phyloP scores from a whole-genome alignment of 441 rosid species.

The Corymbia calophylla region DNA sequence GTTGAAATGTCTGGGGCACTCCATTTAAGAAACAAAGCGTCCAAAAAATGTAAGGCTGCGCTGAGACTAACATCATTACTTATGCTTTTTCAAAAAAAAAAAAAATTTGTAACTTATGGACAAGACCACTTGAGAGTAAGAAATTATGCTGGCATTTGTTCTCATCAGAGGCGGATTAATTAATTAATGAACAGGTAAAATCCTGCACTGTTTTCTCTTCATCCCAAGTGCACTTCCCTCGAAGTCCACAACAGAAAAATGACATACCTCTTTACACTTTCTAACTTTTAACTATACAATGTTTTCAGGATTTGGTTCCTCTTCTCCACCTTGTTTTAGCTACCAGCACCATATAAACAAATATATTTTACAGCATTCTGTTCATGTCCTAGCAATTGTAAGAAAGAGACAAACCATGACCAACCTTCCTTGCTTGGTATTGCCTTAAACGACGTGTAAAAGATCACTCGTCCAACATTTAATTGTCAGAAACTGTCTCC shows the following conservation, averaged over 20 bases:
- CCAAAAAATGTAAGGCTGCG: too few species aligned
- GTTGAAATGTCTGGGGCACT: too few species aligned
- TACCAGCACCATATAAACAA: background rate
- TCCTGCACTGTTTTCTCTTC: too few species aligned
- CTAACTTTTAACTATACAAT: background rate
- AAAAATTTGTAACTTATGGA: too few species aligned
- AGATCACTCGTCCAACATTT: too few species aligned
- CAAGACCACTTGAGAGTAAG: too few species aligned
- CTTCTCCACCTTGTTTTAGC: background rate
- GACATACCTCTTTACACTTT: background rate
- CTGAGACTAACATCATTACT: too few species aligned
- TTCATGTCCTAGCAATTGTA: background rate
- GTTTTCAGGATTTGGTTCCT: accelerated
- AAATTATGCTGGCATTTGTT: background rate
- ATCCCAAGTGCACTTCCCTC: background rate
- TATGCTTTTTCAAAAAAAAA: too few species aligned
- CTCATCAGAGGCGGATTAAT: background rate
- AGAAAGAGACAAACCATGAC: too few species aligned
- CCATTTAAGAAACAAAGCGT: too few species aligned
- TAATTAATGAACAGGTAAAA: too few species aligned
- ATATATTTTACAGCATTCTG: background rate
- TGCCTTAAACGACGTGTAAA: background rate
- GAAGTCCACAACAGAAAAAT: background rate
- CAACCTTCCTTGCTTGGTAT: background rate
- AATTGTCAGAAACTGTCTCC: too few species aligned